Evolutionary conservation across 495 filamentous ascomycete species (phyloP).

Genomic region (Bombardia bombarda): DNA sequence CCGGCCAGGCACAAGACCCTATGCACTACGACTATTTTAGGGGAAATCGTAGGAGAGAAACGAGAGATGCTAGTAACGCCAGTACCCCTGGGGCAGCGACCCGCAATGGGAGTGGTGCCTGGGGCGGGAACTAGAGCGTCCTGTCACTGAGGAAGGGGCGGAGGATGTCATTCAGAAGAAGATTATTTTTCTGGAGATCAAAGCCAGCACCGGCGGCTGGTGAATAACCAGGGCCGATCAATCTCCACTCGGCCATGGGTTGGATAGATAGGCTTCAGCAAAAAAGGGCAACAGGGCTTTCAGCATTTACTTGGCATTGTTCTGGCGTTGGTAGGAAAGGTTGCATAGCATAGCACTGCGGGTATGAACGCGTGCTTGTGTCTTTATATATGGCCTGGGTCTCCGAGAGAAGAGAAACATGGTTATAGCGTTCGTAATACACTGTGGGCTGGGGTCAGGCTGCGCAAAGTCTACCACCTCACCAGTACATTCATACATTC

Average conservation of each 20-base stretch:
- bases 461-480: no score
- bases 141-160: neutral
- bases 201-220: neutral
- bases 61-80: conserved; percentile 4
- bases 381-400: neutral
- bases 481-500: no score
- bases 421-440: neutral
- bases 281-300: neutral
- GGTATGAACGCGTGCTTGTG: no score
- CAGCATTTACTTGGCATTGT: conserved; percentile 4
- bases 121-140: conserved; percentile 20
- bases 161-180: neutral
- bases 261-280: no score
- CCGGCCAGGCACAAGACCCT: conserved; percentile 11
- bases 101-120: conserved; percentile 7
- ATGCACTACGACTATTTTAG: conserved; percentile 30
- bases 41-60: conserved; percentile 7
- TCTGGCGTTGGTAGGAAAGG: no score
- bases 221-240: no score
- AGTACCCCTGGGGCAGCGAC: conserved; percentile 12
- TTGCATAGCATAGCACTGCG: no score
- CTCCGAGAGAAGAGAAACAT: neutral
- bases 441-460: neutral
- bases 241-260: no score
- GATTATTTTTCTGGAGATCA: conserved; percentile 2